Conservation (phyloP, 345 rosid genomes). For the Hibiscus tridactylites region DNA sequence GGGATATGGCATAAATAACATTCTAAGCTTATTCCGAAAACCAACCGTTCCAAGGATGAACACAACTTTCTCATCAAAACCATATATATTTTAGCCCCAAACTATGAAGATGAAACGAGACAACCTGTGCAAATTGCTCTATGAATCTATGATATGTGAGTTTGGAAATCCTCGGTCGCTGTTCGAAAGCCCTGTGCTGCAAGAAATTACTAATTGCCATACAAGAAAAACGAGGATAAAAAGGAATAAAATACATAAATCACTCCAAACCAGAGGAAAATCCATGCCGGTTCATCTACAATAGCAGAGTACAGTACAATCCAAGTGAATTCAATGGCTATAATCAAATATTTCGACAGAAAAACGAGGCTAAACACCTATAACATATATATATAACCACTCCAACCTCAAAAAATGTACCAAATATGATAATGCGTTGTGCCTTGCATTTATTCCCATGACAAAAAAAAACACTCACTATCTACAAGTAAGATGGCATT, state of each 20-base stretch:
- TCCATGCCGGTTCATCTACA: not conserved
- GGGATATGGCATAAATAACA: too few species aligned
- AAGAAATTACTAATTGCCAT: not conserved
- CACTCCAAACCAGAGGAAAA: not conserved
- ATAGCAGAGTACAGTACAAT: not conserved
- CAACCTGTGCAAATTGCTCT: not conserved
- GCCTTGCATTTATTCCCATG: conserved; percentile 2
- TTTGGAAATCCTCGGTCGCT: not conserved
- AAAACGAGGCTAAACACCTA: not conserved
- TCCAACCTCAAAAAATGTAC: not conserved
- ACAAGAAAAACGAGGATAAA: not conserved
- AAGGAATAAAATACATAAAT: not conserved
- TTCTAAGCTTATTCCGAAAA: too few species aligned
- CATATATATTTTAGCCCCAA: too few species aligned
- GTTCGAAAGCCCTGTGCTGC: not conserved
- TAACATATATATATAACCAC: not conserved
- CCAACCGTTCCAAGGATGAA: too few species aligned
- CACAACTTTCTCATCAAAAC: too few species aligned
- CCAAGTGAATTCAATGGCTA: not conserved
- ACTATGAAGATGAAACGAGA: not conserved
- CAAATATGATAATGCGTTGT: not conserved
- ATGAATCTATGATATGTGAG: not conserved
- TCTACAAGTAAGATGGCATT: conserved; percentile 4
- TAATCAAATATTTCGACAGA: conserved; percentile 1
- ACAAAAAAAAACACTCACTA: not conserved